These are phyloP conservation scores for Betula pendula DNA, from an alignment of 306 rosid genomes.

Conservation along the genomic window DNA sequence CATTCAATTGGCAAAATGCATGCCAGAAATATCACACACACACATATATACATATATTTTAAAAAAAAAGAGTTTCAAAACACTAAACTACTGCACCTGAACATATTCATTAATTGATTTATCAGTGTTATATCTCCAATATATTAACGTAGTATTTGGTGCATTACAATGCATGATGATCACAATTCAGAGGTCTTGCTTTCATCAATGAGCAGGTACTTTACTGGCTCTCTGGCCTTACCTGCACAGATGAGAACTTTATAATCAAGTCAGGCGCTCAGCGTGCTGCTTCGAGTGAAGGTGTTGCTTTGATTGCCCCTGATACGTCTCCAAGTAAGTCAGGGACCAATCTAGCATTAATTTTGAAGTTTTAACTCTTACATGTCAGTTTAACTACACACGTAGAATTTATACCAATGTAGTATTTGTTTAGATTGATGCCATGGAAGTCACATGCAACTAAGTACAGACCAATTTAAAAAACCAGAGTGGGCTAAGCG, in stretches of 20 bases:
- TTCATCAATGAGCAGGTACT: conserved; percentile 55
- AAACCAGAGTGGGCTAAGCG: background rate
- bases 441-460: background rate
- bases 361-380: background rate
- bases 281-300: conserved; percentile 68
- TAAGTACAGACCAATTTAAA: background rate
- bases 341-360: background rate
- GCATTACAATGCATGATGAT: conserved; percentile 9
- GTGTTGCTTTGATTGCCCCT: conserved; percentile 71
- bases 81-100: background rate
- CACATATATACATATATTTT: too few species aligned
- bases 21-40: background rate
- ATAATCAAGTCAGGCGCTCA: conserved; percentile 82
- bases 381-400: too few species aligned
- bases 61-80: background rate
- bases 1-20: background rate
- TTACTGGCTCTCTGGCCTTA: conserved; percentile 90
- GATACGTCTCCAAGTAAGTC: conserved; percentile 93
- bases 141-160: background rate
- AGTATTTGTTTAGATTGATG: background rate
- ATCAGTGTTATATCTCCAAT: background rate
- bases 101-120: background rate
- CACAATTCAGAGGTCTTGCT: background rate
- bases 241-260: conserved; percentile 86
- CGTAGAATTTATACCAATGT: background rate